These are phyloP conservation scores for Parsonsia alboflavescens DNA, from an alignment of 257 asterid genomes.

Conservation along the genomic window DNA sequence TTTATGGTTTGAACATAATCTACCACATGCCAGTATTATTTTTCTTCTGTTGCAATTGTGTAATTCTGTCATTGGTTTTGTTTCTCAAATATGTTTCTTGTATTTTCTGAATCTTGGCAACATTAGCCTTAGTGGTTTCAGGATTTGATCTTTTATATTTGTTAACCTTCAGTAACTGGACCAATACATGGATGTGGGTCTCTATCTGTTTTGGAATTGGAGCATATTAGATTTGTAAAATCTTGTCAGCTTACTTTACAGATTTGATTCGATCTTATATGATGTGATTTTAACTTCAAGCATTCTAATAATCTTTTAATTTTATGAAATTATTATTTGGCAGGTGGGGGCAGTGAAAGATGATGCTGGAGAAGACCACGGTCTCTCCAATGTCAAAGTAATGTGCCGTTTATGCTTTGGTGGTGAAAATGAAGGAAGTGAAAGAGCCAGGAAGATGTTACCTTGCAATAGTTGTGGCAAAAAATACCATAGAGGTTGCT, in stretches of 20 bases:
- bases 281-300: background rate
- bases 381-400: slow-evolving; percentile 59
- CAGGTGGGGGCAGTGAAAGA: slow-evolving; percentile 48
- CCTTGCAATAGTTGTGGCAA: slow-evolving; percentile 84
- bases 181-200: background rate
- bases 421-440: slow-evolving; percentile 86
- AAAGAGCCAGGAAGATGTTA: slow-evolving; percentile 81
- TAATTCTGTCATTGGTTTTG: background rate
- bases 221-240: background rate
- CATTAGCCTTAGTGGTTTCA: background rate
- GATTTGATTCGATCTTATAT: background rate
- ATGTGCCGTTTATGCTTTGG: slow-evolving; percentile 87
- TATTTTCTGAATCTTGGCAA: background rate
- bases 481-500: slow-evolving; percentile 84
- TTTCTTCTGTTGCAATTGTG: background rate
- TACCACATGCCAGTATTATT: background rate
- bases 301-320: background rate
- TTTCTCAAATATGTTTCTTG: background rate
- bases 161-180: background rate
- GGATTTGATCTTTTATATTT: background rate
- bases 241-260: background rate
- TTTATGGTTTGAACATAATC: background rate
- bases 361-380: slow-evolving; percentile 64
- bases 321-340: slow-evolving; percentile 12
- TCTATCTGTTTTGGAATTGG: background rate